Conservation (phyloP, 1,139 yeast species). For the Pichia sp. region DNA sequence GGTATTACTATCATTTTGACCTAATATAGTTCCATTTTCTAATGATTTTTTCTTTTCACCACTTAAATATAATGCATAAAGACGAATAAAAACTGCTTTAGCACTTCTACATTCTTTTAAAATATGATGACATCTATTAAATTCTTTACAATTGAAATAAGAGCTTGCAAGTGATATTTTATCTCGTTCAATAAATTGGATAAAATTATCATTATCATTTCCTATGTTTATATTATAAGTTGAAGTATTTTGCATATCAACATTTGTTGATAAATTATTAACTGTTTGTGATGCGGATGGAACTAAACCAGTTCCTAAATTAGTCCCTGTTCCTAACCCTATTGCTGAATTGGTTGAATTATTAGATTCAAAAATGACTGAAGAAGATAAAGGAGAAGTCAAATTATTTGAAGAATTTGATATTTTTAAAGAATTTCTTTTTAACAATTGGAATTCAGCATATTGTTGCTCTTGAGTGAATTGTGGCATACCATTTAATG, state of each 20-base stretch:
- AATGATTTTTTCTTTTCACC: conserved; percentile 54
- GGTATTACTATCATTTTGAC: conserved; percentile 34
- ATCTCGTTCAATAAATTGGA: conserved; percentile 12
- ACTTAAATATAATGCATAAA: conserved; percentile 59
- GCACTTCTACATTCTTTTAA: conserved; percentile 49
- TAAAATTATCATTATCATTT: conserved; percentile 7
- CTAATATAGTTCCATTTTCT: conserved; percentile 60
- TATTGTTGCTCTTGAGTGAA: conserved; percentile 14
- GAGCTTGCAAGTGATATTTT: conserved; percentile 57
- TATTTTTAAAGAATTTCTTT: background rate
- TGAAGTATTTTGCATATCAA: background rate
- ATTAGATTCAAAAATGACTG: conserved; percentile 8
- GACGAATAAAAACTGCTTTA: conserved; percentile 53
- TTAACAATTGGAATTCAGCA: conserved; percentile 12
- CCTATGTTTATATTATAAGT: background rate
- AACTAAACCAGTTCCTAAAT: background rate
- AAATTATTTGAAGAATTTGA: background rate
- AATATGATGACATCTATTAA: conserved; percentile 65
- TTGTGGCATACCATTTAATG: conserved; percentile 15
- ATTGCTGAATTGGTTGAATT: conserved; percentile 2
- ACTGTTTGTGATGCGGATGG: background rate
- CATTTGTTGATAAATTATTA: background rate
- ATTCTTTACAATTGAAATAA: conserved; percentile 80
- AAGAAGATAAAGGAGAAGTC: conserved; percentile 11
- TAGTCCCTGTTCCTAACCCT: background rate